Percentiles rank a stretch among this genome's conserved stretches.
Evolutionary conservation across 2,329 filamentous ascomycete species (phyloP).

Genomic region (Penicillium sp.): DNA sequence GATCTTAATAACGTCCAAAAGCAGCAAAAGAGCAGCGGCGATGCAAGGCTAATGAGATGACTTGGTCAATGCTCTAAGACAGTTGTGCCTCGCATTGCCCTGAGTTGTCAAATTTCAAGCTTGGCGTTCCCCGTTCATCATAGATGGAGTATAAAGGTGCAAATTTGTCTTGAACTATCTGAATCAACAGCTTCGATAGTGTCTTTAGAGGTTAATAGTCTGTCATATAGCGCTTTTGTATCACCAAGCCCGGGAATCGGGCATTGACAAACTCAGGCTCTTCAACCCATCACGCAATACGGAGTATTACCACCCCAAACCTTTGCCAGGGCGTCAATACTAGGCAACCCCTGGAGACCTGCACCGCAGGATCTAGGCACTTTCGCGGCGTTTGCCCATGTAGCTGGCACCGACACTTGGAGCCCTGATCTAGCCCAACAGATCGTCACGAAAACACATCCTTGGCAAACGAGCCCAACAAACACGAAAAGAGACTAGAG

Average conservation of each 20-base stretch:
- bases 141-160: neutral
- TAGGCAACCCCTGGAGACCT: slow-evolving; percentile 38
- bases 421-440: neutral
- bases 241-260: neutral
- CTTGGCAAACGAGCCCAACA: neutral
- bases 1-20: neutral
- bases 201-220: neutral
- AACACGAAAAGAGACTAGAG: neutral
- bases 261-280: no score
- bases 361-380: slow-evolving; percentile 43
- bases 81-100: slow-evolving; percentile 1
- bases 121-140: neutral
- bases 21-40: neutral
- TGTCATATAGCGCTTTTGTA: neutral
- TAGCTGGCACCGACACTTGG: slow-evolving; percentile 43
- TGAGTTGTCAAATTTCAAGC: neutral
- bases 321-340: no score
- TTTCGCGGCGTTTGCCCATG: slow-evolving; percentile 38
- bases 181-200: neutral
- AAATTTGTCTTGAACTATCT: neutral
- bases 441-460: neutral
- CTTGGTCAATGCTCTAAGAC: slow-evolving; percentile 7
- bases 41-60: neutral
- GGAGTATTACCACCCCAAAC: no score
- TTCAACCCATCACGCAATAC: neutral